Percentiles rank a stretch among this genome's conserved stretches.
Conservation (phyloP, 1,284 basidiomycete species). For the Sphagnurus paluster region DNA sequence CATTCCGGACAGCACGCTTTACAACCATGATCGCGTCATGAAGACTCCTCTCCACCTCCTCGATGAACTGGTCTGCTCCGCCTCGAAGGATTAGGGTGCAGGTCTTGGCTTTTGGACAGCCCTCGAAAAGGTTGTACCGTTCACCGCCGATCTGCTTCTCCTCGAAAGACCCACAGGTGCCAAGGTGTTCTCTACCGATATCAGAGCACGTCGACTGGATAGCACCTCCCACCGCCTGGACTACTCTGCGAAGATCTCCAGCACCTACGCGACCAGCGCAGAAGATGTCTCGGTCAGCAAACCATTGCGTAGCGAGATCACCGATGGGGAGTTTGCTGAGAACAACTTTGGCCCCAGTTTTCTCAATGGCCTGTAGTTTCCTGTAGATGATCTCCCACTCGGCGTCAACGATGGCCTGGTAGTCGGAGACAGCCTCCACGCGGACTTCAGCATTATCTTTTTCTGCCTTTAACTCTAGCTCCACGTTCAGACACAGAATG, state of each 20-base stretch:
- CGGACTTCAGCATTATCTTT: slow-evolving; percentile 99
- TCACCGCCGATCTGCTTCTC: slow-evolving; percentile 98
- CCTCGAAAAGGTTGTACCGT: slow-evolving; percentile 95
- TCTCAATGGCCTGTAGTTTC: slow-evolving; percentile 95
- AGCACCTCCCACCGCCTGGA: slow-evolving; percentile 94
- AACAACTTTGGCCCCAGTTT: slow-evolving; percentile 96
- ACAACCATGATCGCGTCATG: slow-evolving; percentile 99
- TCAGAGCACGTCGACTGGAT: slow-evolving; percentile 96
- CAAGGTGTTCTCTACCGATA: slow-evolving; percentile 88
- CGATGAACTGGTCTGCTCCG: slow-evolving; percentile 98
- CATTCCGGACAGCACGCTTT: slow-evolving; percentile 94
- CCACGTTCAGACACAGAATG: slow-evolving; percentile 95
- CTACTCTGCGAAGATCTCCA: slow-evolving; percentile 91
- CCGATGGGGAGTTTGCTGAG: slow-evolving; percentile 98
- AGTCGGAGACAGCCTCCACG: slow-evolving; percentile 95
- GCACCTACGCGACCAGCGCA: slow-evolving; percentile 95
- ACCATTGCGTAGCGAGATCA: slow-evolving; percentile 99
- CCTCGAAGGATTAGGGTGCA: slow-evolving; percentile 96
- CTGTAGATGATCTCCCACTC: slow-evolving; percentile 99
- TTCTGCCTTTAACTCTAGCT: slow-evolving; percentile 98
- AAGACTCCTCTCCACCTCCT: slow-evolving; percentile 95
- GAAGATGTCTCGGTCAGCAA: slow-evolving; percentile 98
- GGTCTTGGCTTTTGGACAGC: slow-evolving; percentile 94
- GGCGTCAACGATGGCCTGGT: slow-evolving; percentile 98
- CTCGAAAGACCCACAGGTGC: slow-evolving; percentile 89